phyloP scores from a whole-genome alignment of 352 stramenopile genomes.

The Thalassiosira hispida region DNA sequence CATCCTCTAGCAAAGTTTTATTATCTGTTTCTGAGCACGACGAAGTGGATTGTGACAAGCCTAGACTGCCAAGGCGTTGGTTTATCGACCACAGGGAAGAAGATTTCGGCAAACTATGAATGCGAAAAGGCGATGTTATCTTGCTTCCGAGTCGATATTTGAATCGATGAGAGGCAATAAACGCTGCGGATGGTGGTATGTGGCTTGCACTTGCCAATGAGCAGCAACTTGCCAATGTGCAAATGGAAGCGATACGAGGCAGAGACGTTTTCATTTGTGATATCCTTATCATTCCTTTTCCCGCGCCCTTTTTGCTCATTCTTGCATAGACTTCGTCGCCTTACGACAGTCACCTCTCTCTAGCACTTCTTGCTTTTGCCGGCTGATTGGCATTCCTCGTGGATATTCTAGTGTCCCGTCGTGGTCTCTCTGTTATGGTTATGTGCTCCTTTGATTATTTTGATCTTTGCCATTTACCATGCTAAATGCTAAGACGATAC shows the following conservation, averaged over 20 bases:
- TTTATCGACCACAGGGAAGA: neutral
- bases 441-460: too few species aligned
- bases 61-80: neutral
- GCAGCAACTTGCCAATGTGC: constrained; percentile 21
- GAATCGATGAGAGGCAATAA: neutral
- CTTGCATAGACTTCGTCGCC: neutral
- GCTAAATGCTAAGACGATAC: too few species aligned
- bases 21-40: neutral
- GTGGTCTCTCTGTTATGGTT: too few species aligned
- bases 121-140: neutral
- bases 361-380: too few species aligned
- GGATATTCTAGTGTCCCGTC: too few species aligned
- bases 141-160: neutral
- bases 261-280: neutral
- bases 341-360: too few species aligned
- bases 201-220: neutral
- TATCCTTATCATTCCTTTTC: constrained; percentile 12
- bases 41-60: neutral
- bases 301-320: neutral
- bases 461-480: too few species aligned
- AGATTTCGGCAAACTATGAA: neutral
- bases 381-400: too few species aligned
- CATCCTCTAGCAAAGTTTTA: constrained; percentile 1
- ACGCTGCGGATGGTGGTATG: neutral
- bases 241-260: constrained; percentile 11